Evolutionary conservation across 257 asterid genomes (phyloP).

Genomic region (Schizonepeta tenuifolia): DNA sequence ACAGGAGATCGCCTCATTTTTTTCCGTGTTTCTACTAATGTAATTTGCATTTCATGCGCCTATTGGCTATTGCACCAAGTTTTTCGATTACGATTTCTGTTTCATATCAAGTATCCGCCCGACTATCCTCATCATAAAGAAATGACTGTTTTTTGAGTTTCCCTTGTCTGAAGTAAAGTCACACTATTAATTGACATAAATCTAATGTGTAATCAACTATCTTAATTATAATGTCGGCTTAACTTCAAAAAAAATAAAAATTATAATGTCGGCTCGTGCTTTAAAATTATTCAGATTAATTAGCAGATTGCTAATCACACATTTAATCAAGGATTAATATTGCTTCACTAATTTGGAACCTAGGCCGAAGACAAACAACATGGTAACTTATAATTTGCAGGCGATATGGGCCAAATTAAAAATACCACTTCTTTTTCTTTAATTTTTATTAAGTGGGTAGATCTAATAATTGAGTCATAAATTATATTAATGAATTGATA

Average conservation of each 20-base stretch:
- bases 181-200: slow-evolving; percentile 4
- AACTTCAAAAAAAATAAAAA: too few species aligned
- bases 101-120: too few species aligned
- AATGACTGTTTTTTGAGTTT: background rate
- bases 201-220: slow-evolving; percentile 27
- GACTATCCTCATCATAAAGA: too few species aligned
- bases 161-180: background rate
- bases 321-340: background rate
- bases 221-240: slow-evolving; percentile 28
- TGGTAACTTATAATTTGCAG: background rate
- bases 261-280: slow-evolving; percentile 22
- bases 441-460: background rate
- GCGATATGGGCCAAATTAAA: background rate
- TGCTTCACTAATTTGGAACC: slow-evolving; percentile 17
- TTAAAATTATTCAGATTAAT: background rate
- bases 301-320: slow-evolving; percentile 13
- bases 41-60: too few species aligned
- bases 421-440: background rate
- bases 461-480: background rate
- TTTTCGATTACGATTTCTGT: too few species aligned
- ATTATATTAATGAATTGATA: background rate
- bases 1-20: too few species aligned
- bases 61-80: too few species aligned
- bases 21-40: too few species aligned
- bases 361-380: slow-evolving; percentile 21